These are phyloP conservation scores for Zanthoxylum bungeanum DNA, from an alignment of 345 rosid genomes.

Conservation along the genomic window DNA sequence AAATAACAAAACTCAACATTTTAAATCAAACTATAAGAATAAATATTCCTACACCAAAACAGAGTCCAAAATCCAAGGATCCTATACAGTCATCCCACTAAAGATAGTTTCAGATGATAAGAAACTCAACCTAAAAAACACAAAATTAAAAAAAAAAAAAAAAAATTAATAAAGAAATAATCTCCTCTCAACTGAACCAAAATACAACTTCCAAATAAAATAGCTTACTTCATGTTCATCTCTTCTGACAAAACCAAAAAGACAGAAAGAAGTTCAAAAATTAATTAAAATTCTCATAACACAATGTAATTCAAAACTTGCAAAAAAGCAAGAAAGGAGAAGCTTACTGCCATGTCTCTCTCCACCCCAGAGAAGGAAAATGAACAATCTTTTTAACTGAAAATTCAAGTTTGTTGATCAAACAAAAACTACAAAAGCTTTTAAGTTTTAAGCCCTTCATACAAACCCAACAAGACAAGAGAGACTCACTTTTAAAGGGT, in stretches of 20 bases:
- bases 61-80: too few species aligned
- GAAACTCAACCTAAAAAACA: too few species aligned
- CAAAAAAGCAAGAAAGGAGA: not conserved
- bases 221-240: not conserved
- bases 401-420: not conserved
- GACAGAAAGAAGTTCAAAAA: not conserved
- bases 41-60: too few species aligned
- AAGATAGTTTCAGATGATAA: too few species aligned
- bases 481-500: constrained; percentile 4
- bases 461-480: constrained; percentile 15
- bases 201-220: too few species aligned
- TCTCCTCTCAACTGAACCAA: too few species aligned
- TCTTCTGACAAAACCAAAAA: not conserved
- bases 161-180: too few species aligned
- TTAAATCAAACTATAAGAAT: too few species aligned
- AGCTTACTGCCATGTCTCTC: constrained; percentile 84
- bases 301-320: not conserved
- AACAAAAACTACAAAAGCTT: not conserved
- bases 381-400: not conserved
- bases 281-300: not conserved
- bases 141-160: too few species aligned
- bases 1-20: too few species aligned
- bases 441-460: constrained; percentile 9
- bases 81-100: too few species aligned
- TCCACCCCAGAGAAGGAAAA: too few species aligned